Base-by-base conservation (phyloP, 192 early-diverging fungal genomes). In the Phlyctochytrium bullatum region DNA sequence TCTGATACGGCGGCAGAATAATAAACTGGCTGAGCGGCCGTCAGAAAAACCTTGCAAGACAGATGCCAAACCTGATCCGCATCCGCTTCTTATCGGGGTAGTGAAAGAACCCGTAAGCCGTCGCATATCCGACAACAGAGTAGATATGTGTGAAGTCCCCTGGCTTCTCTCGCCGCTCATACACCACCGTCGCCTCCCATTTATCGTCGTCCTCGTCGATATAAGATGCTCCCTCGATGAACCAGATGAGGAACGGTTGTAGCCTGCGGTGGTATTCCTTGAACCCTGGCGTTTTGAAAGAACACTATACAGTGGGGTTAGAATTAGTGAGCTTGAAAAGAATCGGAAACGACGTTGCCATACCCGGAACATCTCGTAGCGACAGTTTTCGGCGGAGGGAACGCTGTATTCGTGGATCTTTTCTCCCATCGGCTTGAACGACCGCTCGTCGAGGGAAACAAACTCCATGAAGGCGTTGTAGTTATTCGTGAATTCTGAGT, bases 1-100 rank as follows among this genome's bases (percentile, higher is more conserved):
- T 78, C 68, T 93, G 93, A 74, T 83, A 96, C 36, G 93, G 90
- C 29, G 96, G 96, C 64, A 98, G 71, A n/a, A 98, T 86, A 6
- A 98, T 65, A 67, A 96, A 93, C 84, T 98, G 96, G 73, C 93
- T 92, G 60, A 3, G 51, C n/a, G 0, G 20, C 58, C 29, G 16
- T n/a, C 2, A 36, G 25, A 0, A 68, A 58, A 68, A 23, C n/a
- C 27, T 34, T 32, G 32, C 3, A n/a, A 58, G 17, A 71, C 35
- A 2, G 40, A 60, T 36, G 27, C 60, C 17, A 32, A 81, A 89
- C 90, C 90, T 94, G 54, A 98, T 98, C 34, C 94, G 78, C 79
- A 93, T 84, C 17, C 94, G 80, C 61, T 80, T 81, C 47, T 80
- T 75, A 57, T 95, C 89, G 1, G 91, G 91, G 72, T 86, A 96